These are phyloP conservation scores for Aspergillus felis DNA, from an alignment of 2,329 filamentous ascomycete species.

Conservation along the genomic window DNA sequence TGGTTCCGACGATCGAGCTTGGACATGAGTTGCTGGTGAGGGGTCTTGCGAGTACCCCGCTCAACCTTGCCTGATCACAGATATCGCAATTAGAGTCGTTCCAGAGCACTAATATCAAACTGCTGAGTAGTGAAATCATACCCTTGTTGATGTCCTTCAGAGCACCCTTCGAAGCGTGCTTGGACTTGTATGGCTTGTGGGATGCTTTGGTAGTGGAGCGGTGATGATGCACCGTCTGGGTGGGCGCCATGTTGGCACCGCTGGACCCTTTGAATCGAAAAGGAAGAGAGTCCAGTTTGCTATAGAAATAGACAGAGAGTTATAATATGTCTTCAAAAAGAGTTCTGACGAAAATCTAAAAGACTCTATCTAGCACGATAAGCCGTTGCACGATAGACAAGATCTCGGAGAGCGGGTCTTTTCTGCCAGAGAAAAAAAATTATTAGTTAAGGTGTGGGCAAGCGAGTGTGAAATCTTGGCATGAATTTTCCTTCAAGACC, in stretches of 20 bases:
- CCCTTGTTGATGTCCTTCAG: conserved; percentile 83
- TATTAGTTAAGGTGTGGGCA: conserved; percentile 29
- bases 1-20: conserved; percentile 95
- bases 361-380: not conserved
- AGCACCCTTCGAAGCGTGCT: conserved; percentile 82
- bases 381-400: not conserved
- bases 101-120: not conserved
- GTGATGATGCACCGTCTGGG: conserved; percentile 68
- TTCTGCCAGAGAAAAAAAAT: conserved; percentile 22
- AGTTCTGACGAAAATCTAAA: conserved; percentile 9
- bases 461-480: conserved; percentile 37
- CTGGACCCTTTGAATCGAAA: conserved; percentile 76
- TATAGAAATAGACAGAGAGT: conserved; percentile 9
- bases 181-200: conserved; percentile 90
- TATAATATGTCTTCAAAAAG: conserved; percentile 7
- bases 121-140: conserved; percentile 31
- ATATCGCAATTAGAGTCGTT: not conserved
- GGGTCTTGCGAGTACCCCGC: conserved; percentile 73
- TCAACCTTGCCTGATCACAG: conserved; percentile 69
- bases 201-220: conserved; percentile 83
- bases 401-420: conserved; percentile 2
- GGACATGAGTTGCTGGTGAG: conserved; percentile 94
- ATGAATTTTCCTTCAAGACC: conserved; percentile 29
- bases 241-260: conserved; percentile 68
- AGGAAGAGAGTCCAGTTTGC: conserved; percentile 57